phyloP scores from a whole-genome alignment of 202 grass and related monocot species.

The Alloteropsis angusta region DNA sequence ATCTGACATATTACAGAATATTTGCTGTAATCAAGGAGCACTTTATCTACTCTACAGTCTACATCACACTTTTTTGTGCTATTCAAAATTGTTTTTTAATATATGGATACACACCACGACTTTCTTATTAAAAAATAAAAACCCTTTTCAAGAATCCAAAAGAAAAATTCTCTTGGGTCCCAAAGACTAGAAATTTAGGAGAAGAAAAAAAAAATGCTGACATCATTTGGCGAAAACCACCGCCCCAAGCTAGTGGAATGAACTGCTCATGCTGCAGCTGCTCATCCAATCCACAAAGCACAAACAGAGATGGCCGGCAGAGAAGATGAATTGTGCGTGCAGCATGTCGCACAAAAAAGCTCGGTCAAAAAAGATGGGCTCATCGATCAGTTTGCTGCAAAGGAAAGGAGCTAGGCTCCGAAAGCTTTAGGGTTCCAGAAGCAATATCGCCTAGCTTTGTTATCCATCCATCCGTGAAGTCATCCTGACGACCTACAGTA shows the following conservation, averaged over 20 bases:
- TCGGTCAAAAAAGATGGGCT: slow-evolving; percentile 29
- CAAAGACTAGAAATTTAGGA: background rate
- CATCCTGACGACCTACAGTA: background rate
- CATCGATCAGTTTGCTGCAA: background rate
- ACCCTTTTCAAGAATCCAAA: background rate
- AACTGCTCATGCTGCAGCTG: background rate
- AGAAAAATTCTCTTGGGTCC: background rate
- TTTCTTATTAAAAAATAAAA: background rate
- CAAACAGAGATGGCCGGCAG: background rate
- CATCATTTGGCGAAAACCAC: background rate
- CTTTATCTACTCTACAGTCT: no score
- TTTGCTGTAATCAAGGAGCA: no score
- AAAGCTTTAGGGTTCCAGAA: slow-evolving; percentile 25
- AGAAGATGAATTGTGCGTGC: background rate
- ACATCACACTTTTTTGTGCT: no score
- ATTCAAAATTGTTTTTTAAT: no score
- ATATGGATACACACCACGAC: no score
- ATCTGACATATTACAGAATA: no score
- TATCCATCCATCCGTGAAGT: background rate
- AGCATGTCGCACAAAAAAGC: background rate
- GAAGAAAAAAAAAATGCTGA: background rate
- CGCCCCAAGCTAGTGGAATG: background rate
- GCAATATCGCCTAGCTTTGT: background rate
- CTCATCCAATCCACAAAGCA: background rate
- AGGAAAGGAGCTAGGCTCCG: background rate